phyloP scores from a whole-genome alignment of 768 basidiomycete genomes.

The Coprinellus aureogranulatus region DNA sequence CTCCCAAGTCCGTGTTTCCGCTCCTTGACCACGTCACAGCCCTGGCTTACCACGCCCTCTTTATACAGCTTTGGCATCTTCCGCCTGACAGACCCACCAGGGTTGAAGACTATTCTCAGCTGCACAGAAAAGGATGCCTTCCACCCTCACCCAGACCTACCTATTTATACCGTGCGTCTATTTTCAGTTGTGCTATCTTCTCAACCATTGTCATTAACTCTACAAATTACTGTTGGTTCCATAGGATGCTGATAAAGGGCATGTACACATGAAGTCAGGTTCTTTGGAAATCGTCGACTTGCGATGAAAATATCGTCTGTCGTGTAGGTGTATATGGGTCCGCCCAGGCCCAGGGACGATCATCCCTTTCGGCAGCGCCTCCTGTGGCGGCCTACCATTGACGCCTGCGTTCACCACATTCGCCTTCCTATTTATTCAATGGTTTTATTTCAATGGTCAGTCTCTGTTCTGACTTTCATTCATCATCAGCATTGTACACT shows the following conservation, averaged over 20 bases:
- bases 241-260: constrained; percentile 82
- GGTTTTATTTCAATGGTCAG: no score
- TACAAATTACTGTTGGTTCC: not conserved
- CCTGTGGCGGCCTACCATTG: no score
- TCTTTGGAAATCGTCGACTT: constrained; percentile 83
- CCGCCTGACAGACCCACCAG: constrained; percentile 87
- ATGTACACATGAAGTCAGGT: constrained; percentile 74
- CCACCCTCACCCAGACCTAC: constrained; percentile 80
- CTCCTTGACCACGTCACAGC: not conserved
- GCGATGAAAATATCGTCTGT: constrained; percentile 36
- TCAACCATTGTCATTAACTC: constrained; percentile 1
- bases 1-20: constrained; percentile 58
- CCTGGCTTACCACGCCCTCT: constrained; percentile 8
- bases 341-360: no score
- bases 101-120: constrained; percentile 64
- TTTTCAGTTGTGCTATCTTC: no score
- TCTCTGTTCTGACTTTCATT: not conserved
- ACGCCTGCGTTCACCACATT: no score
- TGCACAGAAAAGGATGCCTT: constrained; percentile 76
- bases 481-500: not conserved
- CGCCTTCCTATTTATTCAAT: no score
- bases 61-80: constrained; percentile 80
- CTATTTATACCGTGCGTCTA: constrained; percentile 83
- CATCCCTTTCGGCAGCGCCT: no score
- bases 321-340: not conserved